A percentile compares a stretch with the other conserved stretches of the same genome.
These are phyloP conservation scores for Cladosporium sp. DNA, from an alignment of 2,329 filamentous ascomycete genomes.

Conservation along the genomic window DNA sequence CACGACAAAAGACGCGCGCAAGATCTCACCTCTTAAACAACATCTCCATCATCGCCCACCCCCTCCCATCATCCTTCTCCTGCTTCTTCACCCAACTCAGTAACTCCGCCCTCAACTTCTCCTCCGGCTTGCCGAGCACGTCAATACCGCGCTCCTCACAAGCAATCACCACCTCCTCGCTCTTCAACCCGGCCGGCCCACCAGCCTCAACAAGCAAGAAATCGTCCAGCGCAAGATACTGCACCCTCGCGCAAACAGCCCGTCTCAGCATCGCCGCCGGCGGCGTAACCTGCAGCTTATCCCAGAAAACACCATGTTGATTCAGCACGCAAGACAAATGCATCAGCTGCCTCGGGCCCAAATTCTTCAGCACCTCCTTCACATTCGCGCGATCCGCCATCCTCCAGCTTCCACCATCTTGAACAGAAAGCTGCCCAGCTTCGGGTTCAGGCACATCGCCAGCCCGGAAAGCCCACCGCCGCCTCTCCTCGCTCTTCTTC, in stretches of 20 bases:
- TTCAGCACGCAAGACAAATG: conserved; percentile 41
- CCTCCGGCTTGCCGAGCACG: conserved; percentile 25
- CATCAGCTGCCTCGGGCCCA: conserved; percentile 37
- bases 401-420: conserved; percentile 36
- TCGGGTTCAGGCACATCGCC: conserved; percentile 71
- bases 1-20: too few species aligned
- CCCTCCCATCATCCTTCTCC: conserved; percentile 33
- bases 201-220: conserved; percentile 60
- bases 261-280: conserved; percentile 51
- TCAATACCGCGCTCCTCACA: conserved; percentile 33
- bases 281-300: conserved; percentile 42
- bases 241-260: conserved; percentile 52
- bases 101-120: conserved; percentile 30
- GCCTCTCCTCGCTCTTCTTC: conserved; percentile 49
- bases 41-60: conserved; percentile 28
- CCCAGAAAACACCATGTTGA: conserved; percentile 39
- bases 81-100: conserved; percentile 38
- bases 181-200: conserved; percentile 55
- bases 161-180: conserved; percentile 34
- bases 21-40: conserved; percentile 34
- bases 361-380: conserved; percentile 12
- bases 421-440: conserved; percentile 9
- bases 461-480: conserved; percentile 46
- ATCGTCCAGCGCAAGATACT: conserved; percentile 69
- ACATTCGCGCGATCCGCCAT: conserved; percentile 16